Evolutionary conservation across 257 asterid species (phyloP), one percentile per base, ranked within the genome.

Genomic region (Nicotiana knightiana): DNA sequence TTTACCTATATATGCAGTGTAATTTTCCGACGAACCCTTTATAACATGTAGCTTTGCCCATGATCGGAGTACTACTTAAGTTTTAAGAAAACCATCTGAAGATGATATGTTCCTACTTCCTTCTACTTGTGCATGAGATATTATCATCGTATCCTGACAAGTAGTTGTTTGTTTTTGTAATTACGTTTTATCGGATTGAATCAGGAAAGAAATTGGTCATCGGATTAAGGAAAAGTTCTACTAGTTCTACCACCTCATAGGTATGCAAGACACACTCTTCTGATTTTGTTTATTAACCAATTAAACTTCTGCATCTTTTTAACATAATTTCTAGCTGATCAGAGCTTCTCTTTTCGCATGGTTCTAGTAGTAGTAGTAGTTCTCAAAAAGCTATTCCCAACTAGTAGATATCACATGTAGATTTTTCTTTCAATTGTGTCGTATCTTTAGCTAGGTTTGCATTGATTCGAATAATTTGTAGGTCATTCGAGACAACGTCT

Each of bases 131-230:
- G 30, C 32, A 21, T 8, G 13, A 1, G 46, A 21, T n/a, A 12
- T 43, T 55, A 46, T 46, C 26, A 24, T 71, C 13, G 13, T 17
- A 71, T 21, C 73, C 77, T 67, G 75, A 63, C 39, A n/a, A 57
- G 33, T 13, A 16, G 48, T 67, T 71, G 46, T 81, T 71, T 61
- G 71, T 37, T 80, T 81, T 39, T 67, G 53, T 93, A 93, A 97
- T 93, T 77, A 91, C 90, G 39, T 93, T 93, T 85, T 90, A 88
- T 83, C 90, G 88, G 77, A 88, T 91, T 68, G 94, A 93, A 67
- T 95, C 97, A 4, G 92, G 87, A 53, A 90, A 92, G 63, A 88
- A 83, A 84, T 83, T 93, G 85, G 85, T 91, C 70, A 90, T 93
- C 79, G 97, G 95, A 83, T 84, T 93, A 80, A 87, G 91, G 84